These are phyloP conservation scores for Letharia lupina DNA, from an alignment of 495 filamentous ascomycete genomes.

Conservation along the genomic window DNA sequence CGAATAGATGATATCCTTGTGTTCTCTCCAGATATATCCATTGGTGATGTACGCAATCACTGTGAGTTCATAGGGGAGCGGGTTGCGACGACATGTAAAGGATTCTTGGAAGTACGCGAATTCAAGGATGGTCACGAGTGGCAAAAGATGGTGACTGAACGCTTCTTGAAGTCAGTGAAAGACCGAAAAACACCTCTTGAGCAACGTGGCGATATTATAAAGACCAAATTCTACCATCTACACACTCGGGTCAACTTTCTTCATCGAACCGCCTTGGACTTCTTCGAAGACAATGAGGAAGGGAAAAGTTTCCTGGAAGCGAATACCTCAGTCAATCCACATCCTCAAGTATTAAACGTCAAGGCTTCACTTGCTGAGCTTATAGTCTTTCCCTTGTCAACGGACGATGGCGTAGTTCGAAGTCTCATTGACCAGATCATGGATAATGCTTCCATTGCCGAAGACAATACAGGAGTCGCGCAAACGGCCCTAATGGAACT, in stretches of 20 bases:
- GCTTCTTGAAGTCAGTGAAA: not conserved
- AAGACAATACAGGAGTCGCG: not conserved
- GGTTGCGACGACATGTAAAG: not conserved
- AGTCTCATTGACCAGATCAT: not conserved
- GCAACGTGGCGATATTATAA: not conserved
- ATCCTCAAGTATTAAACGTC: not conserved
- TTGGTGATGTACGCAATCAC: not conserved
- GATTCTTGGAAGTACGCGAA: not conserved
- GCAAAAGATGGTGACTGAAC: not conserved
- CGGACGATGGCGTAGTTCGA: not conserved
- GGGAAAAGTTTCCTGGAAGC: not conserved
- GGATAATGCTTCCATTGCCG: not conserved
- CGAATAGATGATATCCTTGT: not conserved
- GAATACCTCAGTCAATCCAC: not conserved
- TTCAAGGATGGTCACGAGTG: not conserved
- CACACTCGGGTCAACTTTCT: not conserved
- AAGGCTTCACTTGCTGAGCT: not conserved
- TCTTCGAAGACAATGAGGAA: not conserved
- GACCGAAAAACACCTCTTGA: not conserved
- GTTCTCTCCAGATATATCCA: not conserved
- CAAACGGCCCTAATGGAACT: not conserved
- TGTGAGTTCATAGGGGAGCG: not conserved
- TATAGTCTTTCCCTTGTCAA: not conserved
- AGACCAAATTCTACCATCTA: not conserved
- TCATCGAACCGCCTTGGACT: not conserved